Percentiles rank a stretch among this genome's conserved stretches.
Evolutionary conservation across 1,139 yeast genomes (phyloP).

Genomic region (Saccharomyces hybrid): DNA sequence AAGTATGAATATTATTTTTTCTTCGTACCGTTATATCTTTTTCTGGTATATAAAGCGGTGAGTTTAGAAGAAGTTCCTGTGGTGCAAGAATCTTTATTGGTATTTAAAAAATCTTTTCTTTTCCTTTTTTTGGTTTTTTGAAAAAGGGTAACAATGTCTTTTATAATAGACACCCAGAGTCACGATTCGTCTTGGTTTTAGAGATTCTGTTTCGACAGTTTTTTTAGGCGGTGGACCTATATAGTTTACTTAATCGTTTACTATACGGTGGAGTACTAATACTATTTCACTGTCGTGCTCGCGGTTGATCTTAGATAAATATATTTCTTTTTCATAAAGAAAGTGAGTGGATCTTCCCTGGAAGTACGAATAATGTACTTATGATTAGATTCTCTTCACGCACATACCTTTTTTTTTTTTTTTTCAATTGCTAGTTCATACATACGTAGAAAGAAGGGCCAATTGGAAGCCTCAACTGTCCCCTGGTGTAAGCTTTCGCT

Average conservation of each 20-base stretch:
- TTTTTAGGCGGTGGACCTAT: slow-evolving; percentile 31
- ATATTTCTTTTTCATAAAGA: slow-evolving; percentile 1
- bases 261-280: slow-evolving; percentile 25
- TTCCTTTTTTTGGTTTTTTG: slow-evolving; percentile 1
- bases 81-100: too few species aligned
- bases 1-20: not conserved
- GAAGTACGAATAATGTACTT: slow-evolving; percentile 6
- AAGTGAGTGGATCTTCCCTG: slow-evolving; percentile 7
- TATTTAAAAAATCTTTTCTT: too few species aligned
- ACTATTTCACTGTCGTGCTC: slow-evolving; percentile 58
- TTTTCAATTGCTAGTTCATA: not conserved
- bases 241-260: slow-evolving; percentile 12
- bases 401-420: slow-evolving; percentile 1
- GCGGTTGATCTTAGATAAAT: slow-evolving; percentile 75
- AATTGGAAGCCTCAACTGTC: not conserved
- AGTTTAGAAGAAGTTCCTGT: not conserved
- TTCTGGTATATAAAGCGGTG: not conserved
- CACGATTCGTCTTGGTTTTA: slow-evolving; percentile 44
- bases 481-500: slow-evolving; percentile 31
- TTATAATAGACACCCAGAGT: slow-evolving; percentile 85
- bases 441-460: not conserved
- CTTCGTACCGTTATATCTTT: not conserved
- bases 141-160: slow-evolving; percentile 56
- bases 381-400: slow-evolving; percentile 7
- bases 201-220: slow-evolving; percentile 5